Conservation (phyloP, 331 rosid genomes). For the Quercus tomentella region DNA sequence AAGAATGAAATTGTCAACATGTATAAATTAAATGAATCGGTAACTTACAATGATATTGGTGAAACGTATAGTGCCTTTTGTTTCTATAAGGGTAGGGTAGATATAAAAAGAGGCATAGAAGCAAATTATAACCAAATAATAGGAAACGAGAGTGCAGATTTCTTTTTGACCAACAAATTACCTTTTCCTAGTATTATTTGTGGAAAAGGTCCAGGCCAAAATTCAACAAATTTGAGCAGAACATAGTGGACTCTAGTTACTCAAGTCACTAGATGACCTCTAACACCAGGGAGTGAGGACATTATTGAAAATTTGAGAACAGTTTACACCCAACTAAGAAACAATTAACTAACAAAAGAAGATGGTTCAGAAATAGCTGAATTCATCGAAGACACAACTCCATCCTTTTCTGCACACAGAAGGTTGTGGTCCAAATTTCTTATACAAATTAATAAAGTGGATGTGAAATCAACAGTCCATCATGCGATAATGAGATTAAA, state of each 20-base stretch:
- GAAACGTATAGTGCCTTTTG: background rate
- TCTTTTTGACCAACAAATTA: background rate
- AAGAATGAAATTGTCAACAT: background rate
- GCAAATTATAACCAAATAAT: background rate
- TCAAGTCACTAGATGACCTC: background rate
- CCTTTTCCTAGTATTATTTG: background rate
- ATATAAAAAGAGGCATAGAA: background rate
- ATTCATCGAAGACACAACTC: background rate
- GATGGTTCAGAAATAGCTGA: background rate
- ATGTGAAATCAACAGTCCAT: background rate
- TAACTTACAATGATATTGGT: background rate
- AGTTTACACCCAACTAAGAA: background rate
- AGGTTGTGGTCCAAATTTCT: background rate
- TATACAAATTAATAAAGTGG: background rate
- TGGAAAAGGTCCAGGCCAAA: background rate
- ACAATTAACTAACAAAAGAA: background rate
- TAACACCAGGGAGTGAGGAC: background rate
- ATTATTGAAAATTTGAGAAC: background rate
- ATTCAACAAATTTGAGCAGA: background rate
- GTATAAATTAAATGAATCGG: background rate
- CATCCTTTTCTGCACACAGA: background rate
- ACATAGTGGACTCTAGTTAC: background rate
- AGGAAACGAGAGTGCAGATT: background rate
- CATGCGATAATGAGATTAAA: background rate
- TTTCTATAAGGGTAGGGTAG: background rate